Base-by-base conservation (phyloP, 2,329 filamentous ascomycete species). In the Elsinoe perseae region DNA sequence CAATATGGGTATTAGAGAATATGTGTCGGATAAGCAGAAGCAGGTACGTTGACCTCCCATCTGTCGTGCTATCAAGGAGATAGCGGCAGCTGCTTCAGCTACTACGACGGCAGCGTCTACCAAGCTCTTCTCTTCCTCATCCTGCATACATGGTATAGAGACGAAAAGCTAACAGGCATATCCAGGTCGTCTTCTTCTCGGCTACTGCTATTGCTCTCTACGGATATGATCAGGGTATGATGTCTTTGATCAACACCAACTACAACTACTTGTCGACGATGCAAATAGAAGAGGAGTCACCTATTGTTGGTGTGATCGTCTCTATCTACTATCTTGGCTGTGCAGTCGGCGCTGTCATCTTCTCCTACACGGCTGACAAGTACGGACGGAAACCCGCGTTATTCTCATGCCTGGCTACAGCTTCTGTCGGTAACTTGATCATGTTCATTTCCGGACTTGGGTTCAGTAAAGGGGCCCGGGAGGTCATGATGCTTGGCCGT, bases 321-420 rank as follows among this genome's bases (percentile, higher is more conserved):
- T 77, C 78, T 2, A 73, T 83, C 27, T 84, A 83, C 70, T 84
- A 84, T 61, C 75, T 84, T 4, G 80, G 80, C n/a, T 83, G 80
- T 61, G 73, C 80, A 2, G 66, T 78, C 2, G 80, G 81, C 12
- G 78, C 80, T 1, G 75, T 83, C 1, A 60, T 81, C 18, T 80
- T 81, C 59, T 80, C 77, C n/a, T 74, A 70, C 62, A 68, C 78
- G 20, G 78, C 80, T 4, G 80, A 84, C 61, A 69, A 65, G 43
- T 71, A 72, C 50, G 80, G 80, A 6, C 72, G 80, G 9, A 82
- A 80, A 64, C 73, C 73, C 30, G 75, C 74, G 16, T 80, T 84
- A 40, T 80, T 81, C 60, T 69, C 70, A 8, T 82, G 78, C 62
- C 70, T 83, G 7, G 74, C 75, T 0, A 77, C 73, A 0, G 78